Conservation (phyloP, 352 stramenopile genomes). For the Phytophthora sp. region DNA sequence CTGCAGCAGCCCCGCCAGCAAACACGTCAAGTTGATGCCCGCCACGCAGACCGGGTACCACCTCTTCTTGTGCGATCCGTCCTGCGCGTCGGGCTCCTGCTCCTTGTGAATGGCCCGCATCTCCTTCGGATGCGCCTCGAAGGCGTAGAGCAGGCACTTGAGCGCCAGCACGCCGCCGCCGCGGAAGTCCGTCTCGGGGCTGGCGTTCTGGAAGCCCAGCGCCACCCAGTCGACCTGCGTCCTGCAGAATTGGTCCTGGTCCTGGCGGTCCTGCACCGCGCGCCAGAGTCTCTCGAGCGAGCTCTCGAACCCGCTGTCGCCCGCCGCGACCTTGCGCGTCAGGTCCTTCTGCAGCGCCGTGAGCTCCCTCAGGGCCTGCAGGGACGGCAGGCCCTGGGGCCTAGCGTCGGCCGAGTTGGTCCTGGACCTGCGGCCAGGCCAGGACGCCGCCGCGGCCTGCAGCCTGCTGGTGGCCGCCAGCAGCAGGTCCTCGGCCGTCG, state of each 20-base stretch:
- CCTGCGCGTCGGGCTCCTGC: conserved; percentile 43
- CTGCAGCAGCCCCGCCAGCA: conserved; percentile 70
- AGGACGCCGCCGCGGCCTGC: conserved; percentile 48
- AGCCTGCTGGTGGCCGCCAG: conserved; percentile 58
- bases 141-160: conserved; percentile 87
- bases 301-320: conserved; percentile 67
- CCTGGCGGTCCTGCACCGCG: conserved; percentile 25
- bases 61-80: conserved; percentile 38
- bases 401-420: conserved; percentile 25
- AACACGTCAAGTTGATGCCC: conserved; percentile 86
- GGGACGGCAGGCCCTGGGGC: conserved; percentile 35
- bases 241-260: conserved; percentile 43
- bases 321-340: conserved; percentile 62
- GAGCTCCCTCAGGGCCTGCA: conserved; percentile 51
- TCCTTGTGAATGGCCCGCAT: conserved; percentile 66
- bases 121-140: conserved; percentile 71
- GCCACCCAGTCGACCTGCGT: conserved; percentile 66
- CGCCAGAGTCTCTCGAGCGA: conserved; percentile 71
- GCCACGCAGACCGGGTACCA: conserved; percentile 87
- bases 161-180: conserved; percentile 79
- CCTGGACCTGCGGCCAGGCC: conserved; percentile 26
- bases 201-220: conserved; percentile 80
- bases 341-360: conserved; percentile 64
- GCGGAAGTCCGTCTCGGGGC: conserved; percentile 85
- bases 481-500: conserved; percentile 68